phyloP scores from a whole-genome alignment of 768 basidiomycete species.

The Leucocoprinus sp. region DNA sequence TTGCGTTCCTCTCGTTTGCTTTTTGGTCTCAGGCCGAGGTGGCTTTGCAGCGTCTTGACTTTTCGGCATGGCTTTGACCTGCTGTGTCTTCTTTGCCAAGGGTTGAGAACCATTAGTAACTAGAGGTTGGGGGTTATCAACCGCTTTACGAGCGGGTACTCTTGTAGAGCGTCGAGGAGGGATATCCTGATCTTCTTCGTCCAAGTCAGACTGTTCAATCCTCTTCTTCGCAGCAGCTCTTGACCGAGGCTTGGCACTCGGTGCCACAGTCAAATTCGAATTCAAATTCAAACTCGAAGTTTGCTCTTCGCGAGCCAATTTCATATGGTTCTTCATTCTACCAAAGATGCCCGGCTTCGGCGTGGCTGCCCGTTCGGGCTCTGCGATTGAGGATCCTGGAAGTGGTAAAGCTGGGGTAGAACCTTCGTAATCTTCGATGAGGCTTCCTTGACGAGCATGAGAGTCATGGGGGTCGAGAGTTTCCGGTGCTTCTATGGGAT shows the following conservation, averaged over 20 bases:
- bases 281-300: neutral
- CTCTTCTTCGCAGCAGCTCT: constrained; percentile 11
- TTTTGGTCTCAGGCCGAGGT: neutral
- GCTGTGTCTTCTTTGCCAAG: neutral
- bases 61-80: neutral
- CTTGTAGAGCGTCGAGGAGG: constrained; percentile 5
- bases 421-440: constrained; percentile 14
- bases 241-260: constrained; percentile 2
- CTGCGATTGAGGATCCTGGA: neutral
- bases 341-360: constrained; percentile 24
- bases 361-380: constrained; percentile 4
- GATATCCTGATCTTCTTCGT: constrained; percentile 1
- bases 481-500: constrained; percentile 40
- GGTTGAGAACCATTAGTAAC: neutral
- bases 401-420: constrained; percentile 13
- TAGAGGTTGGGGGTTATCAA: neutral
- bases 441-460: constrained; percentile 14
- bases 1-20: neutral
- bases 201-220: neutral
- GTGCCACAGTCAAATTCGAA: neutral
- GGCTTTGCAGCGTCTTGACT: neutral
- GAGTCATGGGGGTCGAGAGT: constrained; percentile 22
- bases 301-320: constrained; percentile 13
- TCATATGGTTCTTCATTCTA: constrained; percentile 35
- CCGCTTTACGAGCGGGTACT: neutral